Evolutionary conservation across 139 green algal species (phyloP).

Genomic region (Chlamydomonas urium): DNA sequence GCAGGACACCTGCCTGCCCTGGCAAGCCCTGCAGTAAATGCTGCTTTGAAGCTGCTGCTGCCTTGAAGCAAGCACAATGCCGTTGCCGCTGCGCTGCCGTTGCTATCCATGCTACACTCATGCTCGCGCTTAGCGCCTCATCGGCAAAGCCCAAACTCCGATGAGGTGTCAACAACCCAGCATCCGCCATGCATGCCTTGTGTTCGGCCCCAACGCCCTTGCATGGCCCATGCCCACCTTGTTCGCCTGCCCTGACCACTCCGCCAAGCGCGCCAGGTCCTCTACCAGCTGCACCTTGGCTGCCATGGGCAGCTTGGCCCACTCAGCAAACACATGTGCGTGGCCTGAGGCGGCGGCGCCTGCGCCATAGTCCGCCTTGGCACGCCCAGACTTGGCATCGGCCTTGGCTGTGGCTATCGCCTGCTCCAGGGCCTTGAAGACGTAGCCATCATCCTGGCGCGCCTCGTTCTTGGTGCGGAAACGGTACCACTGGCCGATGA

Average conservation of each 20-base stretch:
- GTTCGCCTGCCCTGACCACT: slow-evolving; percentile 6
- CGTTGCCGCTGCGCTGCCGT: too few species aligned
- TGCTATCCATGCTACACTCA: too few species aligned
- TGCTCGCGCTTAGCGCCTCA: too few species aligned
- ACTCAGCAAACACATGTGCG: slow-evolving; percentile 6
- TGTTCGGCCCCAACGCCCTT: too few species aligned
- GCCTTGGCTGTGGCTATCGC: not conserved
- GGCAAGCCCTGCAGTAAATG: too few species aligned
- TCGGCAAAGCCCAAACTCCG: too few species aligned
- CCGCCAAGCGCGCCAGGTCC: not conserved
- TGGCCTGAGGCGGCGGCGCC: not conserved
- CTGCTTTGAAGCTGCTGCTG: too few species aligned
- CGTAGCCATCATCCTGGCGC: not conserved
- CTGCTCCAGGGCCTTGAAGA: slow-evolving; percentile 5
- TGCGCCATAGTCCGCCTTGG: slow-evolving; percentile 8
- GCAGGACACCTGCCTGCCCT: too few species aligned
- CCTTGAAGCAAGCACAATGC: too few species aligned
- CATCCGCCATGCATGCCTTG: not conserved
- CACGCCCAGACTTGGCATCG: not conserved
- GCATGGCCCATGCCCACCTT: slow-evolving; percentile 12
- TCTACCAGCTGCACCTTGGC: not conserved
- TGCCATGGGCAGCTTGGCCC: slow-evolving; percentile 1
- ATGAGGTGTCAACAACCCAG: too few species aligned
- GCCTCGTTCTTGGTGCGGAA: slow-evolving; percentile 18
- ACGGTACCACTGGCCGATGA: slow-evolving; percentile 13